A percentile compares a stretch with the other conserved stretches of the same genome.
These are phyloP conservation scores for Omphalea diandra DNA, from an alignment of 441 rosid species.

Conservation along the genomic window DNA sequence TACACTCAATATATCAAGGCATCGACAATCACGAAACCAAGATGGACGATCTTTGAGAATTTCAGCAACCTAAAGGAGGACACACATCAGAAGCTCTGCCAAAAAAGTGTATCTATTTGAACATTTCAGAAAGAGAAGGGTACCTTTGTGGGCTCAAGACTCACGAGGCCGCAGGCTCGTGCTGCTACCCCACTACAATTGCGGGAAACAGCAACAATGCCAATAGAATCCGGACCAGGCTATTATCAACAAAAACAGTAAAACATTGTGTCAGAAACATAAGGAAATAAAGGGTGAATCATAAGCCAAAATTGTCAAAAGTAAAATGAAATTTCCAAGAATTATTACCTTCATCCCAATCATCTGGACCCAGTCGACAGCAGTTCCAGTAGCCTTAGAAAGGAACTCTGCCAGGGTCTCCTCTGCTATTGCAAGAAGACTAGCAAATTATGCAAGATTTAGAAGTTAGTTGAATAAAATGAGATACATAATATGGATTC, in stretches of 20 bases:
- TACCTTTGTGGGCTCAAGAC: slow-evolving; percentile 95
- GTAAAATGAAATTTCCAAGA: neutral
- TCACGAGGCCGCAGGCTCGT: slow-evolving; percentile 99
- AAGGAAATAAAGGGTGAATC: neutral
- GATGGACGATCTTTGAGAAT: slow-evolving; percentile 91
- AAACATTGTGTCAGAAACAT: neutral
- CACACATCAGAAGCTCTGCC: slow-evolving; percentile 13
- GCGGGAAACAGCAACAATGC: slow-evolving; percentile 96
- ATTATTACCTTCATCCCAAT: slow-evolving; percentile 92
- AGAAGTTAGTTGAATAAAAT: slow-evolving; percentile 10
- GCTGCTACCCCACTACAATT: slow-evolving; percentile 97
- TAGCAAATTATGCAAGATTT: slow-evolving; percentile 22
- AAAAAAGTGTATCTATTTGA: neutral
- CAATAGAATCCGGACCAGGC: slow-evolving; percentile 99
- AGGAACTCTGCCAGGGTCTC: slow-evolving; percentile 99
- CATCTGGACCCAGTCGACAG: slow-evolving; percentile 99
- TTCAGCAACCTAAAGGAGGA: slow-evolving; percentile 59
- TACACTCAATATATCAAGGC: slow-evolving; percentile 60
- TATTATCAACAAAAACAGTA: slow-evolving; percentile 27
- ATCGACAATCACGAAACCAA: slow-evolving; percentile 94
- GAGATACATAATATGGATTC: slow-evolving; percentile 3
- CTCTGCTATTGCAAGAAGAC: slow-evolving; percentile 93
- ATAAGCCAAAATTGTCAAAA: neutral
- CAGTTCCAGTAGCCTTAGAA: slow-evolving; percentile 99
- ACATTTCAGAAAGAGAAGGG: slow-evolving; percentile 6